Base-by-base conservation (phyloP, 1,284 basidiomycete species). In the Rhodotorula glutinis region DNA sequence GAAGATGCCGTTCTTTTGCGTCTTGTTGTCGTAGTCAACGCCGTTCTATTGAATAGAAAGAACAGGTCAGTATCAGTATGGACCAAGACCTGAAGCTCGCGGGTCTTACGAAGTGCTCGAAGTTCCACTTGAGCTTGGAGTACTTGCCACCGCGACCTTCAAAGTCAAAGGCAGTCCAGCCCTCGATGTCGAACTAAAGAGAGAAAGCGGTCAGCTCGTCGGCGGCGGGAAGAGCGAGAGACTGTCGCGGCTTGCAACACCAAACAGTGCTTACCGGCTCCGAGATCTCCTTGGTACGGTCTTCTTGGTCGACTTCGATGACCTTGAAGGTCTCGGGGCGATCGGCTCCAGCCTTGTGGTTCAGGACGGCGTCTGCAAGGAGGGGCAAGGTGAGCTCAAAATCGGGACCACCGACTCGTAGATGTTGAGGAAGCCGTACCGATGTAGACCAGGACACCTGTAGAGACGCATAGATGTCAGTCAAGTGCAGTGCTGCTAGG, bases 131-230 rank as follows among this genome's bases (percentile, higher is more conserved):
- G 76, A 85, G 77, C 25, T 77, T 67, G 19, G 80, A 82, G 75
- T 84, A 81, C 73, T 91, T 88, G 66, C 85, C 85, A 19, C 82
- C 84, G 78, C 94, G 82, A 43, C 88, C 89, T 11, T 85, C 82
- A 78, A 93, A 97, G 71, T 89, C 86, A 77, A 90, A 97, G 0
- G 82, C 86, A 30, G 77, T 93, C 91, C 92, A 95, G 1, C 86
- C 90, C 85, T 89, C 85, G 38, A 95, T 90, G 72, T 89, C 83
- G 78, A 84, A 82, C 65, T 66, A 11, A 38, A 11, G 7, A 38
- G 33, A 7, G 33, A 11, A 23, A 16, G 16, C 47, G 14, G 43
- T 46, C 43, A 46, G 43, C 1, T 25, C 1, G 23, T 1, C n/a
- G n/a, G n/a, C n/a, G n/a, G 55, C 14, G 8, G 2, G 38, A 29